A percentile compares a stretch with the other conserved stretches of the same genome.
Evolutionary conservation across 331 rosid genomes (phyloP).

Genomic region (Pyracantha coccinea): DNA sequence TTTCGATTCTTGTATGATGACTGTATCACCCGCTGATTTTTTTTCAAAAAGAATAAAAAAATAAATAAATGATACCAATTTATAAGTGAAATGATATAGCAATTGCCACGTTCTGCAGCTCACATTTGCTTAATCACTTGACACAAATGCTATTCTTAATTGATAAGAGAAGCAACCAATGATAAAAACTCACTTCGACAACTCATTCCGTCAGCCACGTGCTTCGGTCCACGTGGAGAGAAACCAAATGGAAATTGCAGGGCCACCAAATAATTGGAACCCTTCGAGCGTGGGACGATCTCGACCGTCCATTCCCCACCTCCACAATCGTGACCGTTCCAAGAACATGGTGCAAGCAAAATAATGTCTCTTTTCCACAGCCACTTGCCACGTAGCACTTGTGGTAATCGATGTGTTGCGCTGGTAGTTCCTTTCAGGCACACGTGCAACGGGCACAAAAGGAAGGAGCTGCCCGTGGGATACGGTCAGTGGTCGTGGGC

Average conservation of each 20-base stretch:
- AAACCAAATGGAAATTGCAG: background rate
- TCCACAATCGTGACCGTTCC: constrained; percentile 11
- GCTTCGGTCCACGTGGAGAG: background rate
- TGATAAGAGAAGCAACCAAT: background rate
- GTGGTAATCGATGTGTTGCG: background rate
- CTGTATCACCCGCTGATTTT: too few species aligned
- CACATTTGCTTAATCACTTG: background rate
- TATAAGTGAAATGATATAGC: too few species aligned
- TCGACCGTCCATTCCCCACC: constrained; percentile 1
- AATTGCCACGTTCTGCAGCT: too few species aligned
- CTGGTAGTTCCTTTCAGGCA: background rate
- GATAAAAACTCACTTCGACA: background rate
- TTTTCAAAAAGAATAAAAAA: too few species aligned
- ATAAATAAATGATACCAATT: too few species aligned
- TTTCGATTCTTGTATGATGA: too few species aligned
- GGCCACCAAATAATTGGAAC: constrained; percentile 2
- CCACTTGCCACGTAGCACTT: constrained; percentile 24
- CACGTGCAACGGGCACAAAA: constrained; percentile 42
- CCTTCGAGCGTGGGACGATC: background rate
- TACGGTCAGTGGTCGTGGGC: constrained; percentile 37
- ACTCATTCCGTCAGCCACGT: background rate
- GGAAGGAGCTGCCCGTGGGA: constrained; percentile 25
- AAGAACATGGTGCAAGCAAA: background rate
- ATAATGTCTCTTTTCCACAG: background rate
- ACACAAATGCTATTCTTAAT: background rate